Base-by-base conservation (phyloP, 192 early-diverging fungal species). In the Coemansia sp. region DNA sequence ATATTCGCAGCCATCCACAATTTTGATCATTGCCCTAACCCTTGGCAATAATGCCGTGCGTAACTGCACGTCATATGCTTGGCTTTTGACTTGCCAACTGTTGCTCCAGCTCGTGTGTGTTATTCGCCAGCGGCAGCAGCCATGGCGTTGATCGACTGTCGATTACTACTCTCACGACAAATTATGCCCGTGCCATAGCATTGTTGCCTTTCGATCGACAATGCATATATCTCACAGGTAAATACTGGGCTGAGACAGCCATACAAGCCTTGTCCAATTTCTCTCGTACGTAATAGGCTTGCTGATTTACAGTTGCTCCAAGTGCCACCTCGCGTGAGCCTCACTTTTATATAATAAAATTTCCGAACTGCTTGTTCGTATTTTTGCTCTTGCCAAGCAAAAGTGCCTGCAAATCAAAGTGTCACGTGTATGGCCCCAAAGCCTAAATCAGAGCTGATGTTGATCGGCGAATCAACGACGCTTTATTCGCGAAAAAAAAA, bases 151-250 rank as follows among this genome's bases (percentile, higher is more conserved):
- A 50, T 50, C 19, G 19, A 20, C 46, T 20, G 19, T 10, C n/a
- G 46, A 7, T 87, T 19, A 27, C 27, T 27, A 38, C 36, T 38
- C 20, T 9, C 46, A 50, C 20, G 46, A 50, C 10, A 10, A 22
- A 50, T 50, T 50, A 3, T 11, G 7, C 19, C 5, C 1, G n/a
- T 45, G 20, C 9, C 0, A 20, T 20, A 20, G n/a, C 46, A 48
- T 50, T 50, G 46, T 19, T 19, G 19, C 22, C 22, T 22, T 19
- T 20, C 19, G 46, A 50, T 50, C 46, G 46, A 50, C 46, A 50
- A 8, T 20, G 46, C 46, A 50, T 50, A 50, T 50, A 19, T 6
- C 9, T 10, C 19, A 22, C n/a, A 9, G 2, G 46, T 9, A 50
- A 50, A 50, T 50, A 20, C 46, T 20, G 19, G 19, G 15, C 44